Percentiles rank a stretch among this genome's conserved stretches.
Conservation (phyloP, 306 rosid species). For the Vigna reflexopilosa region DNA sequence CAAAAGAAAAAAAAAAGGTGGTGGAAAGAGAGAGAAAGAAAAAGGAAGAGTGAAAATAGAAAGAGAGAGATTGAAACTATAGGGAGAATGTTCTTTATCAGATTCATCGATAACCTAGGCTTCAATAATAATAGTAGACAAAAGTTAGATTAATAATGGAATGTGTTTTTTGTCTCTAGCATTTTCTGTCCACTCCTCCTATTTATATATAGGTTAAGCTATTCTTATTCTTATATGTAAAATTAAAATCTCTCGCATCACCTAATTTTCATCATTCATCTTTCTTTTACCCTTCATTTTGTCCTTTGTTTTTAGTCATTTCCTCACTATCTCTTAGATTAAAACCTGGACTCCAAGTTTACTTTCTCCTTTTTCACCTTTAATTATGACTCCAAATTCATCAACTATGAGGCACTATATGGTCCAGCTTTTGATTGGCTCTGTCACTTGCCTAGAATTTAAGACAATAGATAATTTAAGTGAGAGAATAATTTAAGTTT, state of each 20-base stretch:
- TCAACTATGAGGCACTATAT: not conserved
- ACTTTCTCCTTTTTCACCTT: not conserved
- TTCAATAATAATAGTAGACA: constrained; percentile 57
- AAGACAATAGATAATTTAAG: too few species aligned
- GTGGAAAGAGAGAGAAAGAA: constrained; percentile 36
- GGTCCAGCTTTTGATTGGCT: not conserved
- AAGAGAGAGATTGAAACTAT: constrained; percentile 37
- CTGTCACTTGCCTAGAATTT: not conserved
- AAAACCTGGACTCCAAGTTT: not conserved
- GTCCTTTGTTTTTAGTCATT: not conserved
- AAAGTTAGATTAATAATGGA: constrained; percentile 64
- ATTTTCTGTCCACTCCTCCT: constrained; percentile 41
- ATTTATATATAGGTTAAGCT: constrained; percentile 18
- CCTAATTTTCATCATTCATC: not conserved
- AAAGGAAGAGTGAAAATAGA: not conserved
- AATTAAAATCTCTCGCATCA: not conserved
- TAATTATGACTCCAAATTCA: not conserved
- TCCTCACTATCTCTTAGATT: not conserved
- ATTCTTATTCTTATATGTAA: not conserved
- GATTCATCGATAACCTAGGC: constrained; percentile 59
- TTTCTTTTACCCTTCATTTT: not conserved
- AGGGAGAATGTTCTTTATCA: constrained; percentile 64
- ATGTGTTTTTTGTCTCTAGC: constrained; percentile 68
- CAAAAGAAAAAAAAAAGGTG: not conserved
- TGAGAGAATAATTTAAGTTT: too few species aligned